A percentile compares a stretch with the other conserved stretches of the same genome.
These are phyloP conservation scores for Deakozyma indianensis DNA, from an alignment of 805 yeast genomes.

Conservation along the genomic window DNA sequence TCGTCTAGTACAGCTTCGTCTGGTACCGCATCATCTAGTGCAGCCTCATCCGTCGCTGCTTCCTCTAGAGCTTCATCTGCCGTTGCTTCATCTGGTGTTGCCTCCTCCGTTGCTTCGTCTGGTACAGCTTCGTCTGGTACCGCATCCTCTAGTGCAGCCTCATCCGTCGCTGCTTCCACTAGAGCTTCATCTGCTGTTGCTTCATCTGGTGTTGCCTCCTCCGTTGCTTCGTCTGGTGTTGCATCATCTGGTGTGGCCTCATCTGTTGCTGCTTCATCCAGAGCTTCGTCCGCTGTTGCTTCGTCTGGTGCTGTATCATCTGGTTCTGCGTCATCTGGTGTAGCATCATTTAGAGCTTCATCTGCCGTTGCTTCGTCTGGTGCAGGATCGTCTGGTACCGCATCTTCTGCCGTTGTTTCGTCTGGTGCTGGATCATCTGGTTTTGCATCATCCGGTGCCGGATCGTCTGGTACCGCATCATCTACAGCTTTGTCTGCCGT, in stretches of 20 bases:
- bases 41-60: background rate
- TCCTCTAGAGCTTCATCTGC: background rate
- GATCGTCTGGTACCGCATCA: background rate
- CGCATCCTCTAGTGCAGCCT: background rate
- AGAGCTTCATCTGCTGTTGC: background rate
- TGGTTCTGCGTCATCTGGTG: background rate
- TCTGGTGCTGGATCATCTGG: background rate
- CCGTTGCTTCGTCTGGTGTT: background rate
- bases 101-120: background rate
- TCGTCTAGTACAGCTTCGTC: background rate
- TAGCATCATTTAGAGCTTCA: background rate
- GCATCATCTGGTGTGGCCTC: background rate
- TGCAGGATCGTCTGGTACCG: background rate
- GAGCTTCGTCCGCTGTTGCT: background rate
- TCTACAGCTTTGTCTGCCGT: background rate
- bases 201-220: background rate
- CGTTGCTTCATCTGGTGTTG: background rate
- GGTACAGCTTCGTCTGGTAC: background rate
- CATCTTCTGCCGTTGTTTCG: background rate
- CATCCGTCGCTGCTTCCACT: background rate
- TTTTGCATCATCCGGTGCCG: background rate
- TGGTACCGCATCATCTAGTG: background rate
- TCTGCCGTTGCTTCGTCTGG: background rate
- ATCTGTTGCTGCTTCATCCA: background rate
- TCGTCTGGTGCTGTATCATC: background rate